phyloP scores from a whole-genome alignment of 108 stramenopile species.

The Conticribra guillardii region DNA sequence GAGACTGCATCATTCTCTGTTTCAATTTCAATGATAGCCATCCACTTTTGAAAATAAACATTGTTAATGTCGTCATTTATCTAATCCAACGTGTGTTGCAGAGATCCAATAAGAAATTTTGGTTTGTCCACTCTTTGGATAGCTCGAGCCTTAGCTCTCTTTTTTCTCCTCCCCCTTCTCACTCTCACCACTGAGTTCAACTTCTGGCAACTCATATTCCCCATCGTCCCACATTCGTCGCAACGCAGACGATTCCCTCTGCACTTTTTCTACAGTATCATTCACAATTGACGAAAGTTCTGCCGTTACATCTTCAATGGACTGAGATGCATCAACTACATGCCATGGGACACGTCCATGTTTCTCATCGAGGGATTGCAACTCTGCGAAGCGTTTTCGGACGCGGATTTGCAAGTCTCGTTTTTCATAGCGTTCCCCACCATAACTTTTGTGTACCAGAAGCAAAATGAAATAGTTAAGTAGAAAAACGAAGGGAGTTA shows the following conservation, averaged over 20 bases:
- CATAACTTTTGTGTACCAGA: conserved; percentile 54
- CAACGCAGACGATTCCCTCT: conserved; percentile 44
- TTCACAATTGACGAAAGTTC: conserved; percentile 70
- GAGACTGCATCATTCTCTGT: too few species aligned
- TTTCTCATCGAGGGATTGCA: conserved; percentile 67
- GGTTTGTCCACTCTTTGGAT: too few species aligned
- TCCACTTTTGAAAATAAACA: too few species aligned
- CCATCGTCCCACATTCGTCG: conserved; percentile 62
- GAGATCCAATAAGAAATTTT: too few species aligned
- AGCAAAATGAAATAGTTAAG: conserved; percentile 14
- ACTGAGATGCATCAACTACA: conserved; percentile 77
- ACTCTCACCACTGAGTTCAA: not conserved
- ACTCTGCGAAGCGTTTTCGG: conserved; percentile 74
- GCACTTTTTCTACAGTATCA: conserved; percentile 56
- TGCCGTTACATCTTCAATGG: conserved; percentile 75
- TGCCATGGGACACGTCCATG: conserved; percentile 74
- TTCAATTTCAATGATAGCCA: too few species aligned
- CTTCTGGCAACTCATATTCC: conserved; percentile 43
- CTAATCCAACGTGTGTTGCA: too few species aligned
- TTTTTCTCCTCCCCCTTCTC: conserved; percentile 15
- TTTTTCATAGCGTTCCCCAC: conserved; percentile 90
- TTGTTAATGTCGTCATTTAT: too few species aligned
- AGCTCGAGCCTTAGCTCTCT: conserved; percentile 11
- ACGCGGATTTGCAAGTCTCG: conserved; percentile 84
- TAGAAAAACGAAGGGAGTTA: too few species aligned